Conservation (phyloP, 768 basidiomycete species). For the Lactifluus subvellereus region DNA sequence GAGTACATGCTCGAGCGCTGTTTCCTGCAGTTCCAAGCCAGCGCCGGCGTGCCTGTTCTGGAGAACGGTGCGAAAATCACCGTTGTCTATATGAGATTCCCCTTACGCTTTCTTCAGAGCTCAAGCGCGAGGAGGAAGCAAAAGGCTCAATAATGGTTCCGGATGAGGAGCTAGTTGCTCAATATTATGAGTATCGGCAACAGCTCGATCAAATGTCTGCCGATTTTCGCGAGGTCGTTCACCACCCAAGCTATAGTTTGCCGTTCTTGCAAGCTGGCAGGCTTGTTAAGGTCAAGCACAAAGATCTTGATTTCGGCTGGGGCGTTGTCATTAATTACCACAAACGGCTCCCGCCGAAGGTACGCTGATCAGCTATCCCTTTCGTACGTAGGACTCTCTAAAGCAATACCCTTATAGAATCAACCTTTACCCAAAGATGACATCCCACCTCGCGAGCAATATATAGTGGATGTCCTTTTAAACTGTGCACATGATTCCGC, state of each 20-base stretch:
- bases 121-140: conserved; percentile 64
- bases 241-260: conserved; percentile 90
- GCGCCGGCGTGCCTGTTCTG: conserved; percentile 76
- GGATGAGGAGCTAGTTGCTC: conserved; percentile 75
- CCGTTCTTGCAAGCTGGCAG: conserved; percentile 92
- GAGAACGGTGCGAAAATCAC: conserved; percentile 55
- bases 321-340: conserved; percentile 90
- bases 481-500: conserved; percentile 63
- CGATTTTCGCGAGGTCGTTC: conserved; percentile 89
- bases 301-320: conserved; percentile 92
- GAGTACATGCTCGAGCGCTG: conserved; percentile 97
- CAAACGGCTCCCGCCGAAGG: conserved; percentile 82
- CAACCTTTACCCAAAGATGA: conserved; percentile 66
- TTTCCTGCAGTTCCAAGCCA: conserved; percentile 99
- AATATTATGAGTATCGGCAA: conserved; percentile 91
- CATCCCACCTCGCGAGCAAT: conserved; percentile 79
- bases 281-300: conserved; percentile 85
- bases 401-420: conserved; percentile 38
- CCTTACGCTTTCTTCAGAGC: conserved; percentile 43
- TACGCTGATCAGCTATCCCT: conserved; percentile 27
- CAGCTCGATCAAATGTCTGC: conserved; percentile 85
- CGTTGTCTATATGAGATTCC: not conserved
- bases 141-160: conserved; percentile 64
- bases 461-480: conserved; percentile 88
- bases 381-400: not conserved